These are phyloP conservation scores for Ceraceosorus guamensis DNA, from an alignment of 1,284 basidiomycete genomes.

Conservation along the genomic window DNA sequence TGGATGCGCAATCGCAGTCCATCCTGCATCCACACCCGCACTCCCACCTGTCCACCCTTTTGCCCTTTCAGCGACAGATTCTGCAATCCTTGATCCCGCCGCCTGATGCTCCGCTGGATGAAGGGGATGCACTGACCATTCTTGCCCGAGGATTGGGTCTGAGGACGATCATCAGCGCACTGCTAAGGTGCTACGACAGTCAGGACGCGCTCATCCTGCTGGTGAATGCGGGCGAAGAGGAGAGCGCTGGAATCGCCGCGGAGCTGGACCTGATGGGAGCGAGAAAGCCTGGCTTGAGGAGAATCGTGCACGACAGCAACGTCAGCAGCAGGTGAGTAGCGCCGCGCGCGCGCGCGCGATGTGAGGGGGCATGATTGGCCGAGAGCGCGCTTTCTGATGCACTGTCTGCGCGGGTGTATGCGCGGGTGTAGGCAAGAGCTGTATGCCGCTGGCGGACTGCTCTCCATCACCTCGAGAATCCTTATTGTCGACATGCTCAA, in stretches of 20 bases:
- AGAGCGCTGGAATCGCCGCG: conserved; percentile 83
- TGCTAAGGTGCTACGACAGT: conserved; percentile 74
- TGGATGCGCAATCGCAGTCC: no score
- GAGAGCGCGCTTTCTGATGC: conserved; percentile 3
- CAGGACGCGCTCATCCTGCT: conserved; percentile 69
- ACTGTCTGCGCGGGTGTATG: background rate
- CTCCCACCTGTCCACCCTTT: conserved; percentile 9
- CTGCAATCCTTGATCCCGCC: conserved; percentile 34
- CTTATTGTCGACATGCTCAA: conserved; percentile 89
- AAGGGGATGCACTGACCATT: conserved; percentile 53
- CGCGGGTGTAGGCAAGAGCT: conserved; percentile 17
- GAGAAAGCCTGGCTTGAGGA: conserved; percentile 71
- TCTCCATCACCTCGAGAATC: conserved; percentile 88
- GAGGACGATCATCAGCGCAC: conserved; percentile 33
- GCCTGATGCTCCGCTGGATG: conserved; percentile 29
- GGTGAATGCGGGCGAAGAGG: conserved; percentile 77
- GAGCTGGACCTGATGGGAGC: conserved; percentile 88
- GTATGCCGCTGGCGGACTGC: conserved; percentile 55
- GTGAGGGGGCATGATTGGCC: background rate
- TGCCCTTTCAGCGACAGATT: conserved; percentile 41
- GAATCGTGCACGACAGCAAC: conserved; percentile 75
- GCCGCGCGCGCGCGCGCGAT: background rate
- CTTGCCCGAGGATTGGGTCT: conserved; percentile 41
- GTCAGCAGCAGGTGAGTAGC: conserved; percentile 66
- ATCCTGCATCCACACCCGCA: background rate